Evolutionary conservation across 768 basidiomycete genomes (phyloP).

Genomic region (Podaxis sp.): DNA sequence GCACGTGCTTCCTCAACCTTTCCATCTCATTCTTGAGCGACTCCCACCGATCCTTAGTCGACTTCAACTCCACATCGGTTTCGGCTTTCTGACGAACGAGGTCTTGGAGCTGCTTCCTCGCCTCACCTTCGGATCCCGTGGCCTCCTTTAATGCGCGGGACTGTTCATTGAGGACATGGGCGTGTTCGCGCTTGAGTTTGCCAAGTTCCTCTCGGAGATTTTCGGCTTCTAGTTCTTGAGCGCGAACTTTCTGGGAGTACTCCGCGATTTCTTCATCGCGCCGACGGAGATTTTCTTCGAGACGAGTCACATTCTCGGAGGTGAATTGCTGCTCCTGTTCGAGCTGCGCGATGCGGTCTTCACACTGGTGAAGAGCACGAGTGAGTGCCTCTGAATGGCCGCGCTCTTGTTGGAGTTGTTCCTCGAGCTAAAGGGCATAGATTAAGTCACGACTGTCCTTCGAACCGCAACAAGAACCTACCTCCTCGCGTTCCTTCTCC

Average conservation of each 20-base stretch:
- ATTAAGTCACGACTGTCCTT: neutral
- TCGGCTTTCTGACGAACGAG: conserved; percentile 56
- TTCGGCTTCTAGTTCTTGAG: conserved; percentile 54
- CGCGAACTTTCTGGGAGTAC: conserved; percentile 44
- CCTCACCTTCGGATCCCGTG: conserved; percentile 44
- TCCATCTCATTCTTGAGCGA: conserved; percentile 60
- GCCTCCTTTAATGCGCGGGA: conserved; percentile 45
- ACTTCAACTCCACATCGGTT: conserved; percentile 48
- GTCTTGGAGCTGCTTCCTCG: conserved; percentile 47
- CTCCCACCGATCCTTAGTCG: conserved; percentile 48
- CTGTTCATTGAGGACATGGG: conserved; percentile 50
- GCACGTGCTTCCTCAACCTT: conserved; percentile 59
- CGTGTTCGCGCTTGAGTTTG: conserved; percentile 54
- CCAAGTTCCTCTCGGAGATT: conserved; percentile 54
- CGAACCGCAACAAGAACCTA: conserved; percentile 26
- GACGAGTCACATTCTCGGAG: conserved; percentile 50
- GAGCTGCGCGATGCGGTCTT: conserved; percentile 49
- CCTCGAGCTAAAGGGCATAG: conserved; percentile 41
- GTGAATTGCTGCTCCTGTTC: conserved; percentile 58
- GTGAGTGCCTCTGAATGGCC: conserved; percentile 49
- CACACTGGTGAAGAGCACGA: conserved; percentile 50
- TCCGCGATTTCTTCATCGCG: conserved; percentile 57
- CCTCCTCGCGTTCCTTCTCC: conserved; percentile 58
- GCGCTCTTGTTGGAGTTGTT: conserved; percentile 53
- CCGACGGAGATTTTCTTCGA: conserved; percentile 56